Base-by-base conservation (phyloP, 2,329 filamentous ascomycete species). In the Stachybotrys elegans region DNA sequence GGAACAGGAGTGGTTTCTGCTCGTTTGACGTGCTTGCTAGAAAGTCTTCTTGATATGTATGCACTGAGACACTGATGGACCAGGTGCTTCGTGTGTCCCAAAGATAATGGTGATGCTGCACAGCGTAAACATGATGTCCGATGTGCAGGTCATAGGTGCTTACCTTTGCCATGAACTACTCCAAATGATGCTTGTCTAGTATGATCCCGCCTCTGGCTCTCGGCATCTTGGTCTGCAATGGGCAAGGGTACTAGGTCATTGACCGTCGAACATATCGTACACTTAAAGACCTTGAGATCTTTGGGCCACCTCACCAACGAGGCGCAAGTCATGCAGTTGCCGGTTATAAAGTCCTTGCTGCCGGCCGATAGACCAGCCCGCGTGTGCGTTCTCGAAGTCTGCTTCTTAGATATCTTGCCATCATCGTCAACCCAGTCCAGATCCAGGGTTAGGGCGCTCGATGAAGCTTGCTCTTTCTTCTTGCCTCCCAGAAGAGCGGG, bases 301-400 rank as follows among this genome's bases (percentile, higher is more conserved):
- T 76, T 79, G 2, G 88, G 88, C 84, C 89, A 95, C 45, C 85
- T 78, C 51, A 94, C 84, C 44, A 83, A 79, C 43, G 85, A 86
- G 55, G 84, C 86, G 63, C 90, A 95, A 25, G 89, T 91, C 79
- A 92, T 90, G 61, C 90, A 95, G 54, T 80, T 83, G 19, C 88
- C 86, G 23, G 80, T 83, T 22, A 74, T 71, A 56, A 84, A 79
- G 52, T 88, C 80, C 52, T 75, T 79, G 51, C 61, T 69, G 23
- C 60, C 63, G 11, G 60, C 63, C 11, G 50, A 40, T 6, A 50
- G 54, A 9, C 50, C 71, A 62, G 55, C 67, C 40, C 59, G 52
- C 22, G 51, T 57, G 38, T 64, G 57, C 41, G 56, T 56, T 42
- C 60, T 60, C 43, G 51, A 40, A n/a, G 43, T 43, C 20, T 48